A percentile compares a stretch with the other conserved stretches of the same genome.
These are phyloP conservation scores for Panicum miliaceum DNA, from an alignment of 176 grass and related monocot species.

Conservation along the genomic window DNA sequence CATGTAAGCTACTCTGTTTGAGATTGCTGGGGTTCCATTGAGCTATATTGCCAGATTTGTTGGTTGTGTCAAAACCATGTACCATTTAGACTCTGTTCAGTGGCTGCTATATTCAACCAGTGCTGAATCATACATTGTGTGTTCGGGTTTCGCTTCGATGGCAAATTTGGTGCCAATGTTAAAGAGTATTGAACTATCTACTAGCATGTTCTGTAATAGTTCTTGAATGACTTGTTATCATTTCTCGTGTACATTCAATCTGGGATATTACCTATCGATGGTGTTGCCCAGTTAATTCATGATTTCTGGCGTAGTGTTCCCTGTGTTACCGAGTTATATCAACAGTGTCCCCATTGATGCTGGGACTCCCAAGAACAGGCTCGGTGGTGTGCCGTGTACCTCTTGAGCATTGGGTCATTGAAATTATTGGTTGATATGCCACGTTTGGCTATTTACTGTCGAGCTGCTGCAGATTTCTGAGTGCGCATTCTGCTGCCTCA, in stretches of 20 bases:
- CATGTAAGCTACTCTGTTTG: conserved; percentile 48
- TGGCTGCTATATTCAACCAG: conserved; percentile 45
- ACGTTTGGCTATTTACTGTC: neutral
- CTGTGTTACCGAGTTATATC: neutral
- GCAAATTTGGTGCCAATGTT: conserved; percentile 32
- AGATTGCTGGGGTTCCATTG: conserved; percentile 49
- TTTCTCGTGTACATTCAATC: conserved; percentile 42
- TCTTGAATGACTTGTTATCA: neutral
- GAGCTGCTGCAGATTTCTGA: neutral
- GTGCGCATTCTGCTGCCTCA: conserved; percentile 2
- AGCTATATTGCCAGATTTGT: conserved; percentile 37
- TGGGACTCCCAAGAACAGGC: neutral
- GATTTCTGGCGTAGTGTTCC: neutral
- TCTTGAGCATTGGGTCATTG: neutral
- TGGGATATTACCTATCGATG: neutral
- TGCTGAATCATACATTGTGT: conserved; percentile 43
- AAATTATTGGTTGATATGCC: neutral
- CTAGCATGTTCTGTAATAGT: conserved; percentile 17
- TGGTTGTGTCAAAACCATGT: conserved; percentile 41
- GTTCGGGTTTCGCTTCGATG: conserved; percentile 8
- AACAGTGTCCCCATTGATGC: neutral
- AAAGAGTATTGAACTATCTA: conserved; percentile 21
- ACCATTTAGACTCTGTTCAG: conserved; percentile 34
- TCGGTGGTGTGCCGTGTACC: neutral
- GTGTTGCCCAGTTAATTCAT: conserved; percentile 23